Evolutionary conservation across 2,329 filamentous ascomycete species (phyloP), one percentile per base, ranked within the genome.

Genomic region (Microsporum ferrugineum): DNA sequence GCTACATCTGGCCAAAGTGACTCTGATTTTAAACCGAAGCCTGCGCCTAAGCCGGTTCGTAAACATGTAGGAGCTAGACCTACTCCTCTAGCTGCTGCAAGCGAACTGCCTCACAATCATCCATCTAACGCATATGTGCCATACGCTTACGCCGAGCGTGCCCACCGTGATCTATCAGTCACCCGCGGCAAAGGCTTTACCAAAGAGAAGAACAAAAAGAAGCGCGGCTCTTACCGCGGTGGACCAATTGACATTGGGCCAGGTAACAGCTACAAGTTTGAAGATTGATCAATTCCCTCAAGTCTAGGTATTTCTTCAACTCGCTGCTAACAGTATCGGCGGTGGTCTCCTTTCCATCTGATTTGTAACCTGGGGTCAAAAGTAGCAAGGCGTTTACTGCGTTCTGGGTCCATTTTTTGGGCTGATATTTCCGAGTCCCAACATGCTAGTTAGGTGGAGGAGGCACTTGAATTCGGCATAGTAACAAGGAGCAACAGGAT

Each of bases 201-300:
- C 63, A 99, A 99, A 80, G 94, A 97, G 80, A 99, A 99, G 85
- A 99, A 99, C 78, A 99, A 99, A 82, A 94, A 91, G 82, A 91
- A 91, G 82, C 82, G 85, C 68, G 94, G 94, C 58, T 89, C 87
- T 66, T 99, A 96, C 80, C 85, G 88, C 56, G 94, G 94, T 51
- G 94, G 94, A 5, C 76, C 82, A 59, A 95, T 99, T 69, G 91
- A 99, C 72, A 88, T 92, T 59, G 77, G 81, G 12, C 85, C 86
- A 23, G 87, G 88, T 65, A 91, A 92, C 76, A 88, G 89, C 62
- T 88, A 96, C 78, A 96, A 95, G 78, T 99, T 99, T 75, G 91
- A 96, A 1, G 89, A 95, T 69, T 95, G 83, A 77, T 41, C 31
- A 36, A 23, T 17, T 8, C 7, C 1, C 14, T n/a, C 8, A 2